Percentiles rank a stretch among this genome's conserved stretches.
Conservation (phyloP, 1,284 basidiomycete species). For the Peniophora sp. region DNA sequence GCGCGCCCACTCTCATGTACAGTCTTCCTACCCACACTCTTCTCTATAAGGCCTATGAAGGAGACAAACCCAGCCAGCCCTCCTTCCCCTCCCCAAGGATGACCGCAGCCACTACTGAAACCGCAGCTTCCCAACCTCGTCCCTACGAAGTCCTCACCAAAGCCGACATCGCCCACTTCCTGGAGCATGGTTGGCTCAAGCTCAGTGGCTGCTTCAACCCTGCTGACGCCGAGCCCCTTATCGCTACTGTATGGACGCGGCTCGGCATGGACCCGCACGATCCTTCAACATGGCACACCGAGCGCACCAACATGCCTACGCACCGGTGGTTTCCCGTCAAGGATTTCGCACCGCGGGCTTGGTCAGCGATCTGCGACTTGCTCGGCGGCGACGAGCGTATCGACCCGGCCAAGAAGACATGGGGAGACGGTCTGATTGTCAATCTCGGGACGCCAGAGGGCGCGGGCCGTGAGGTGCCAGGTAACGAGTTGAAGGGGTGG, state of each 20-base stretch:
- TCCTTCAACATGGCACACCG: conserved; percentile 44
- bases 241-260: conserved; percentile 44
- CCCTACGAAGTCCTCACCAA: too few species aligned
- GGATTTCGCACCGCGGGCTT: conserved; percentile 48
- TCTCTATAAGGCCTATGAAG: too few species aligned
- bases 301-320: conserved; percentile 51
- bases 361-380: conserved; percentile 50
- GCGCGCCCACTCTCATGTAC: too few species aligned
- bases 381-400: conserved; percentile 52
- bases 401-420: conserved; percentile 34
- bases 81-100: too few species aligned
- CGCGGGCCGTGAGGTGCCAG: conserved; percentile 25
- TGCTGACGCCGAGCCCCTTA: too few species aligned
- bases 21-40: too few species aligned
- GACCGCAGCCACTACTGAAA: too few species aligned
- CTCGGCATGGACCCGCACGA: conserved; percentile 44
- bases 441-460: conserved; percentile 43
- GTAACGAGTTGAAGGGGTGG: conserved; percentile 47
- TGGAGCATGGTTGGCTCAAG: too few species aligned
- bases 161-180: too few species aligned
- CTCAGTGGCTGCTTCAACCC: too few species aligned
- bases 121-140: too few species aligned
- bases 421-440: conserved; percentile 55
- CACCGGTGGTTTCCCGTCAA: conserved; percentile 36
- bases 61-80: too few species aligned